Percentiles rank a stretch among this genome's conserved stretches.
Conservation (phyloP, 169 alveolate genomes). For the Plasmodium billcollinsi region DNA sequence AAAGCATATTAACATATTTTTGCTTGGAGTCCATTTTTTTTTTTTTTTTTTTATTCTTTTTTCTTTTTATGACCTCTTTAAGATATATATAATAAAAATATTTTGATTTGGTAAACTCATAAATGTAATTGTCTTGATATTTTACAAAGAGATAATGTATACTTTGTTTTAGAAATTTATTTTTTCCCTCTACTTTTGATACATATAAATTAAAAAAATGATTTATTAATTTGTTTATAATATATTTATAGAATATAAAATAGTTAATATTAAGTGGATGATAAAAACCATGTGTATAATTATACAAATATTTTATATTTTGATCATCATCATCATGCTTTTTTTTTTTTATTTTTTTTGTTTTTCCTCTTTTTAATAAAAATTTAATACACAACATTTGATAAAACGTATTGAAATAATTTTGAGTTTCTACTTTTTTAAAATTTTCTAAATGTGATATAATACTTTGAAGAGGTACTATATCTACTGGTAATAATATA, state of each 20-base stretch:
- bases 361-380: slow-evolving; percentile 36
- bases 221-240: slow-evolving; percentile 43
- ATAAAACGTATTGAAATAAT: slow-evolving; percentile 39
- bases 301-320: neutral
- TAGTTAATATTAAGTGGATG: slow-evolving; percentile 15
- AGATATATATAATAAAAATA: slow-evolving; percentile 52
- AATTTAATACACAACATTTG: slow-evolving; percentile 61
- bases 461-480: neutral
- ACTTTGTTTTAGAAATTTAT: slow-evolving; percentile 8
- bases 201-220: slow-evolving; percentile 32
- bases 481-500: slow-evolving; percentile 25
- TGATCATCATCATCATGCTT: too few species aligned
- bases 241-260: slow-evolving; percentile 38
- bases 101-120: slow-evolving; percentile 53
- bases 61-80: slow-evolving; percentile 18
- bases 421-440: slow-evolving; percentile 22
- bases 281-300: neutral
- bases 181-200: slow-evolving; percentile 14
- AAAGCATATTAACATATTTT: neutral
- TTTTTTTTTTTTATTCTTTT: neutral
- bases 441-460: slow-evolving; percentile 14
- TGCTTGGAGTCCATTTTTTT: neutral
- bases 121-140: slow-evolving; percentile 35
- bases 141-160: slow-evolving; percentile 12
- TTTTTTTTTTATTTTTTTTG: too few species aligned